Base-by-base conservation (phyloP, 768 basidiomycete species). In the Ramaria sp. region DNA sequence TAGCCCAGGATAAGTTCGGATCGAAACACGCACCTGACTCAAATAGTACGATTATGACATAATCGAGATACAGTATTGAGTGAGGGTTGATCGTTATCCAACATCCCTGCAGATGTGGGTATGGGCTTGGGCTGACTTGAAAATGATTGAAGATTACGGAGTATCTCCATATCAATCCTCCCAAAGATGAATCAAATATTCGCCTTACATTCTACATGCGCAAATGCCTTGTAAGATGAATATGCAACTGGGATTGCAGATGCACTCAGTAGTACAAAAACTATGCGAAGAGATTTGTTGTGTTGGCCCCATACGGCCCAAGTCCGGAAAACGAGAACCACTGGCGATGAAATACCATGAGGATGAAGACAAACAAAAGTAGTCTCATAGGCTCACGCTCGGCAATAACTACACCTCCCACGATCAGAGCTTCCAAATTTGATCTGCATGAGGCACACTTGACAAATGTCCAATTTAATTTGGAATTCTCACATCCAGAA, bases 271-370 rank as follows among this genome's bases (percentile, higher is more conserved):
- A 28, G 5, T 9, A 16, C 10, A 42, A 52, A 22, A 7, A 27
- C 25, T 16, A 38, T 20, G 12, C 32, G 9, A 10, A 13, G 12
- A 12, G 24, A 18, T 12, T 30, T 28, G 5, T 25, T 42, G n/a
- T 42, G 27, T 34, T 16, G 7, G 4, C 34, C 49, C 51, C 51
- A 52, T 13, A 52, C 25, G 39, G 51, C 51, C 51, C 51, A 52
- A 24, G 51, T 52, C 18, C 51, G 39, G 25, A 42, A 52, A 30
- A 52, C n/a, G n/a, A 52, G 24, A 24, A 52, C 51, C 38, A 43
- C 51, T 52, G 22, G 3, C 18, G 16, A 4, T 22, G 13, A 37
- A 28, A 38, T 25, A 41, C n/a, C n/a, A n/a, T 41, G 12, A 10
- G 38, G 22, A 24, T 15, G 5, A 36, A 16, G 18, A 18, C 10